Evolutionary conservation across 1,139 yeast species (phyloP), one percentile per base, ranked within the genome.

Genomic region (Hansenula sp.): DNA sequence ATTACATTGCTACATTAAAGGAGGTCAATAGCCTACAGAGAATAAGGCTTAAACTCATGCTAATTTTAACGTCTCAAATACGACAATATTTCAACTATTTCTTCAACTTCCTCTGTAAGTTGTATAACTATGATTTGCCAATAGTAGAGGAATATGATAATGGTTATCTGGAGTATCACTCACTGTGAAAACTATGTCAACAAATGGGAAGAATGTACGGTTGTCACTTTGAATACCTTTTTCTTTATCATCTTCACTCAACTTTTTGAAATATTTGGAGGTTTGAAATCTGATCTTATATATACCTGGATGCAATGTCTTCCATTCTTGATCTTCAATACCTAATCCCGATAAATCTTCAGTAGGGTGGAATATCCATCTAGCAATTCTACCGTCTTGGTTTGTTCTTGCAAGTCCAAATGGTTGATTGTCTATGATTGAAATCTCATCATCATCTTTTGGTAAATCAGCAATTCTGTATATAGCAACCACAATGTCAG

Each of bases 51-150:
- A n/a, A n/a, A n/a, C n/a, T n/a, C n/a, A n/a, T n/a, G n/a, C n/a
- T n/a, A n/a, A n/a, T n/a, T n/a, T 21, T 7, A 21, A 21, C 9
- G 24, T 21, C 9, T 21, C 24, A 21, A 7, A 21, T 21, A 21
- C 10, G 14, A 6, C n/a, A 11, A 17, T 17, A 18, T 7, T 20
- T 16, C 12, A 19, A 7, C 26, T 5, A 9, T 4, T 10, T n/a
- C 6, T 11, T 36, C 40, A 53, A 32, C 54, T 48, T 4, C 97
- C 97, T 47, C 96, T 74, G 64, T 89, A 89, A 0, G 96, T 89
- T 14, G 95, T 78, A 64, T 88, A 89, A 35, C 95, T 83, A 61
- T 81, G 85, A 57, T 86, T 86, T 34, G 95, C 80, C 42, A 89
- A 68, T 42, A 89, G 69, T 48, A 89, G 65, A 0, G 97, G 97